phyloP scores from a whole-genome alignment of 1,139 yeast genomes.

The Saccharomycopsis phalli region DNA sequence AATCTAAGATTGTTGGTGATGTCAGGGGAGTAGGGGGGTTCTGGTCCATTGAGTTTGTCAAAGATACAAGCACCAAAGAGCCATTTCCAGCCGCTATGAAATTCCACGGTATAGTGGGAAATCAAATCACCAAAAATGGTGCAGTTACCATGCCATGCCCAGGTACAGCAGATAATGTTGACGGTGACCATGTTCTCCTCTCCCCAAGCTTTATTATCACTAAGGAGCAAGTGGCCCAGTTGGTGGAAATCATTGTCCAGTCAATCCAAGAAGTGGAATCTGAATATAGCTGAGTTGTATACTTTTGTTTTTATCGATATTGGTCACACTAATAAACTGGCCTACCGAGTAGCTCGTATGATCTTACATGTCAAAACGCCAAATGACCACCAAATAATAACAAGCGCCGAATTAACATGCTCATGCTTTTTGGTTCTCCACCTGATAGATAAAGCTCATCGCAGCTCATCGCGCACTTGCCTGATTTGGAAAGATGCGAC shows the following conservation, averaged over 20 bases:
- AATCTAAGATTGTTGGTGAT: slow-evolving; percentile 39
- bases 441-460: too few species aligned
- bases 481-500: too few species aligned
- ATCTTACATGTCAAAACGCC: too few species aligned
- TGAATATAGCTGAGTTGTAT: too few species aligned
- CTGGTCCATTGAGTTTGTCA: slow-evolving; percentile 50
- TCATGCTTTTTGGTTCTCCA: too few species aligned
- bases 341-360: too few species aligned
- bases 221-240: slow-evolving; percentile 36
- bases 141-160: slow-evolving; percentile 37
- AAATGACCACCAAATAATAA: too few species aligned
- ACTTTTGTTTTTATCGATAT: too few species aligned
- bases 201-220: slow-evolving; percentile 46
- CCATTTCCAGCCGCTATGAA: slow-evolving; percentile 32
- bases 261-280: slow-evolving; percentile 22
- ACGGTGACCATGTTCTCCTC: slow-evolving; percentile 42
- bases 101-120: slow-evolving; percentile 28
- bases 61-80: slow-evolving; percentile 41
- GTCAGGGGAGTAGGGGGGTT: slow-evolving; percentile 56
- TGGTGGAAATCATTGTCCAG: slow-evolving; percentile 29
- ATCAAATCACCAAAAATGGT: slow-evolving; percentile 35
- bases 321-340: too few species aligned
- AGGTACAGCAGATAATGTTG: slow-evolving; percentile 34
- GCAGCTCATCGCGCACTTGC: too few species aligned
- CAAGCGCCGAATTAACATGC: too few species aligned